Percentiles rank a stretch among this genome's conserved stretches.
phyloP scores from a whole-genome alignment of 1,139 yeast species.

The Citeromyces siamensis region DNA sequence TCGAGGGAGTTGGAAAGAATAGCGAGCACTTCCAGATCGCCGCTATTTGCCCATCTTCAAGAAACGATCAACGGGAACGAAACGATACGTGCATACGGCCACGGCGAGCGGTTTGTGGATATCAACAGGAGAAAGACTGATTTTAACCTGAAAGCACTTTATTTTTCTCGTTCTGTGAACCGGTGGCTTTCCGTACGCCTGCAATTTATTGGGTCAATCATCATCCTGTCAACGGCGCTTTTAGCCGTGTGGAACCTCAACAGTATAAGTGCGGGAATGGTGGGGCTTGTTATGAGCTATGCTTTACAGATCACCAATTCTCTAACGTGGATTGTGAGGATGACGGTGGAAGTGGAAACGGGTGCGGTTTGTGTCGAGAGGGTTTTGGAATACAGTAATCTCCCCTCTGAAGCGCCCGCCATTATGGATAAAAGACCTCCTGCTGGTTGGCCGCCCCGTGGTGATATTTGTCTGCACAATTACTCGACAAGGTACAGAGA shows the following conservation, averaged over 20 bases:
- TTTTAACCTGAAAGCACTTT: slow-evolving; percentile 42
- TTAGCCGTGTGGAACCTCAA: slow-evolving; percentile 32
- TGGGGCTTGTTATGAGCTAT: slow-evolving; percentile 65
- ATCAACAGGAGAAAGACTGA: slow-evolving; percentile 33
- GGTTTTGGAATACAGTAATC: slow-evolving; percentile 55
- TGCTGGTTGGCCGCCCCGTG: slow-evolving; percentile 65
- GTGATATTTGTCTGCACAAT: slow-evolving; percentile 57
- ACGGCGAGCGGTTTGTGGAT: slow-evolving; percentile 30
- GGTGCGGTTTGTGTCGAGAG: slow-evolving; percentile 71
- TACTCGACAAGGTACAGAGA: slow-evolving; percentile 83
- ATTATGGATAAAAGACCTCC: slow-evolving; percentile 13
- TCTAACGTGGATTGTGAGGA: slow-evolving; percentile 48
- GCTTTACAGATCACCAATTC: slow-evolving; percentile 53
- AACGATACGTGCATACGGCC: slow-evolving; percentile 44
- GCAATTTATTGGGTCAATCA: slow-evolving; percentile 54
- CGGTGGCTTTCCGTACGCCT: slow-evolving; percentile 68
- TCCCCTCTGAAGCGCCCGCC: slow-evolving; percentile 36
- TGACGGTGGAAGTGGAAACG: slow-evolving; percentile 64
- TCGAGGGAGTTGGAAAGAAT: slow-evolving; percentile 47
- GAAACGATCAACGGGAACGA: slow-evolving; percentile 51
- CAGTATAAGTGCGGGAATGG: slow-evolving; percentile 50
- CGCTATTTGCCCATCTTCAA: slow-evolving; percentile 52
- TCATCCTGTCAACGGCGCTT: slow-evolving; percentile 46
- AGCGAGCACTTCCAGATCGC: slow-evolving; percentile 37
- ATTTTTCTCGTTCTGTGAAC: slow-evolving; percentile 49